These are phyloP conservation scores for Collybia nuda DNA, from an alignment of 768 basidiomycete species.

Conservation along the genomic window DNA sequence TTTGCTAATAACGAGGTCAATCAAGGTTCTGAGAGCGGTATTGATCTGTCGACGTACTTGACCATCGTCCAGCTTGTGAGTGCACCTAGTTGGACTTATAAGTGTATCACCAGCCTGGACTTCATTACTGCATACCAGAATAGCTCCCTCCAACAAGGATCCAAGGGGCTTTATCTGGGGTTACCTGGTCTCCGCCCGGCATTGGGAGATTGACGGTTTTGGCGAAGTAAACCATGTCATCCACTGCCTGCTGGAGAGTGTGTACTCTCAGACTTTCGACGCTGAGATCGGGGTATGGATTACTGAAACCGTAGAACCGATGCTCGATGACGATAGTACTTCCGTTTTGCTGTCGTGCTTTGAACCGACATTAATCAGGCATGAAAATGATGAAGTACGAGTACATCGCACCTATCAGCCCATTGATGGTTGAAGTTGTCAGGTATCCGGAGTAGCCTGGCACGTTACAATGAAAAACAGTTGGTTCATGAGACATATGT, in stretches of 20 bases:
- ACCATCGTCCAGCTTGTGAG: slow-evolving; percentile 68
- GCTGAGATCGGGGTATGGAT: slow-evolving; percentile 61
- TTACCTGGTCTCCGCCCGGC: slow-evolving; percentile 61
- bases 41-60: slow-evolving; percentile 39
- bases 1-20: slow-evolving; percentile 35
- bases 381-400: background rate
- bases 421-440: slow-evolving; percentile 63
- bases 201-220: slow-evolving; percentile 65
- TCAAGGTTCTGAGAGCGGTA: background rate
- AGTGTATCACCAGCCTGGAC: background rate
- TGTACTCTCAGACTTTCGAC: slow-evolving; percentile 56
- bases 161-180: slow-evolving; percentile 55
- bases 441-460: slow-evolving; percentile 54
- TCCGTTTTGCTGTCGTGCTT: slow-evolving; percentile 63
- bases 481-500: background rate
- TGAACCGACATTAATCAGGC: background rate
- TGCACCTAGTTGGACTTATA: slow-evolving; percentile 12
- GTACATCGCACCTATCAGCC: slow-evolving; percentile 41
- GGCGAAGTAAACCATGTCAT: slow-evolving; percentile 71
- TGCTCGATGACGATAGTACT: slow-evolving; percentile 68
- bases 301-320: slow-evolving; percentile 76
- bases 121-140: slow-evolving; percentile 29
- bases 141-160: slow-evolving; percentile 52
- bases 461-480: slow-evolving; percentile 1
- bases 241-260: slow-evolving; percentile 74